Conservation (phyloP, 1,284 basidiomycete genomes). For the Apiotrichum laibachii region DNA sequence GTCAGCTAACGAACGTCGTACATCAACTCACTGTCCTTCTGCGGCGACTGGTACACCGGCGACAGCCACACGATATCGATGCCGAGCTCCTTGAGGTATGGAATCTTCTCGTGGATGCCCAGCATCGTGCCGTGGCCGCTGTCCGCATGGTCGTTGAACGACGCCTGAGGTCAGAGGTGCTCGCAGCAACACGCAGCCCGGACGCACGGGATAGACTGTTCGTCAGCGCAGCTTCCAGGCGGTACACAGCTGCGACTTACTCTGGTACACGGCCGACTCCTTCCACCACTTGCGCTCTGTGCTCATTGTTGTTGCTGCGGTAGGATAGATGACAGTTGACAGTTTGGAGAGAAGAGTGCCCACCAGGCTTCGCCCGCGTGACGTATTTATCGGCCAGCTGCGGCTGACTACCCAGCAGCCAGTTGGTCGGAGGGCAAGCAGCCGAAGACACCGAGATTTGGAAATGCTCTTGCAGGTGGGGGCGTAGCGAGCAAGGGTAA, state of each 20-base stretch:
- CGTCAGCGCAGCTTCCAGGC: neutral
- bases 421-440: too few species aligned
- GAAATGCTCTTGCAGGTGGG: too few species aligned
- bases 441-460: too few species aligned
- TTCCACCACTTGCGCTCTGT: slow-evolving; percentile 14
- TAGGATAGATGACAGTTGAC: too few species aligned
- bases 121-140: slow-evolving; percentile 53
- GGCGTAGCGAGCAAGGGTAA: too few species aligned
- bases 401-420: too few species aligned
- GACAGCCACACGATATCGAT: slow-evolving; percentile 53
- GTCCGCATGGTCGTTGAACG: slow-evolving; percentile 29
- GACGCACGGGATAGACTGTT: slow-evolving; percentile 14
- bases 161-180: slow-evolving; percentile 10
- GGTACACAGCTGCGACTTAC: neutral
- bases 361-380: too few species aligned
- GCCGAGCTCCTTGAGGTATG: slow-evolving; percentile 54
- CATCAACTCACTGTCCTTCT: slow-evolving; percentile 27
- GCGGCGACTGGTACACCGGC: slow-evolving; percentile 41
- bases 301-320: neutral
- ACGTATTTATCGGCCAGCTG: too few species aligned
- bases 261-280: slow-evolving; percentile 14
- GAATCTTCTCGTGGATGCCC: slow-evolving; percentile 52
- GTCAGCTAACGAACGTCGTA: neutral
- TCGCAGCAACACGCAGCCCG: too few species aligned
- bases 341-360: too few species aligned